Conservation (phyloP, 2,329 filamentous ascomycete genomes). For the Monilinia vaccinii-corymbosi region DNA sequence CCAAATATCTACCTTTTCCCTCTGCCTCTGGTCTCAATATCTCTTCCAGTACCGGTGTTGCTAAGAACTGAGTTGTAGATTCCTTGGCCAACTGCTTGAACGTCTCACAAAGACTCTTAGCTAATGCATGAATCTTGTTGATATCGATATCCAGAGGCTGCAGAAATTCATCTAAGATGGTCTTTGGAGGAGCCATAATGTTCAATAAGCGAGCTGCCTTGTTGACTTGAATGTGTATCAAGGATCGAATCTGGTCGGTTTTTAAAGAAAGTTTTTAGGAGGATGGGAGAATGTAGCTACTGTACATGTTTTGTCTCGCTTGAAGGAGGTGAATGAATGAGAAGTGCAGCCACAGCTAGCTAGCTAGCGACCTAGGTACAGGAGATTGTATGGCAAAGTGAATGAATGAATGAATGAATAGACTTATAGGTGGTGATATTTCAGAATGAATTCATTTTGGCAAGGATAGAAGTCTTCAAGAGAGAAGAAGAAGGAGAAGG, state of each 20-base stretch:
- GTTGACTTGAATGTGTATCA: not conserved
- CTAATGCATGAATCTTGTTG: conserved; percentile 38
- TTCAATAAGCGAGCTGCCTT: conserved; percentile 2
- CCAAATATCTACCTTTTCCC: conserved; percentile 49
- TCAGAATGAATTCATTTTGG: not conserved
- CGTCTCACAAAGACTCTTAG: conserved; percentile 37
- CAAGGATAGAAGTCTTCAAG: not conserved
- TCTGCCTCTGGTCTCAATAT: conserved; percentile 41
- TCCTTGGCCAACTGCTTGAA: conserved; percentile 44
- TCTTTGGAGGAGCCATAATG: conserved; percentile 13
- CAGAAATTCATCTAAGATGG: conserved; percentile 37
- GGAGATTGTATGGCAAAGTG: not conserved
- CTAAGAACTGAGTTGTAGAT: conserved; percentile 47
- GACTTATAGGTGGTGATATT: too few relatives aligned
- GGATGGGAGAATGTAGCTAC: not conserved
- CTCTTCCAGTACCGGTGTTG: conserved; percentile 52
- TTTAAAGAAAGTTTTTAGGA: not conserved
- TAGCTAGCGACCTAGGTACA: too few relatives aligned
- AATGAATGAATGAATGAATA: too few relatives aligned
- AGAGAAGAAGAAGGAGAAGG: not conserved
- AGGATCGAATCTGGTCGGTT: not conserved
- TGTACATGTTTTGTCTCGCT: not conserved
- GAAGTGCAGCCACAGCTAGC: not conserved
- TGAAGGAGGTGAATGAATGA: not conserved
- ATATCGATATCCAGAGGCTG: conserved; percentile 41